Evolutionary conservation across 106 monocot species (phyloP), one percentile per base, ranked within the genome.

Genomic region (Phalaenopsis equestris): DNA sequence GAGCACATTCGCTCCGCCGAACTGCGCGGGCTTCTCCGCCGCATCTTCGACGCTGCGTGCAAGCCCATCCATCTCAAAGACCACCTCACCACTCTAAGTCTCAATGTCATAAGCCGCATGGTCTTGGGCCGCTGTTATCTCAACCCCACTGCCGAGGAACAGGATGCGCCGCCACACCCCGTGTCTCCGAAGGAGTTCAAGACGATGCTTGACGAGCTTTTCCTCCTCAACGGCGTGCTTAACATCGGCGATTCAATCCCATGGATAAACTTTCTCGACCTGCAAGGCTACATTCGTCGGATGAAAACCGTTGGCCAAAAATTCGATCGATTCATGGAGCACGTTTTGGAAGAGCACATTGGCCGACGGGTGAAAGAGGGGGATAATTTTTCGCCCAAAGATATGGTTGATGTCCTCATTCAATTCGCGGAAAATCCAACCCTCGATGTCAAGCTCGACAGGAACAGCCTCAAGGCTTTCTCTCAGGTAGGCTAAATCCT

Each of bases 171-270:
- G 5, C 77, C 85, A 79, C 76, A 88, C 18, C 61, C 78, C 14
- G 77, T 90, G 79, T 73, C 89, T 18, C 85, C 89, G n/a, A 84
- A 84, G 75, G 93, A 95, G 84, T 95, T 95, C 84, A 93, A 90
- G 82, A 56, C 11, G 86, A 95, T 93, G 92, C 75, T 95, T 3
- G 90, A 95, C 73, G 95, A 95, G 87, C 75, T 92, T 37, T 92
- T 95, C 80, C 77, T 92, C 56, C 83, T 95, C 18, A 92, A 84
- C 72, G 95, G 89, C 21, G 92, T 82, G 18, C 52, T 89, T 12
- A 92, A 92, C 77, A 81, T 92, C 10, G 92, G 92, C 6, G 95
- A 93, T 76, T 61, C 56, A 49, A 88, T 93, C 16, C 90, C 93
- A 6, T 90, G 90, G 83, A 2, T 88, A 21, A 77, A 83, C n/a